phyloP scores from a whole-genome alignment of 2,329 filamentous ascomycete species.

The Diaporthe sp. region DNA sequence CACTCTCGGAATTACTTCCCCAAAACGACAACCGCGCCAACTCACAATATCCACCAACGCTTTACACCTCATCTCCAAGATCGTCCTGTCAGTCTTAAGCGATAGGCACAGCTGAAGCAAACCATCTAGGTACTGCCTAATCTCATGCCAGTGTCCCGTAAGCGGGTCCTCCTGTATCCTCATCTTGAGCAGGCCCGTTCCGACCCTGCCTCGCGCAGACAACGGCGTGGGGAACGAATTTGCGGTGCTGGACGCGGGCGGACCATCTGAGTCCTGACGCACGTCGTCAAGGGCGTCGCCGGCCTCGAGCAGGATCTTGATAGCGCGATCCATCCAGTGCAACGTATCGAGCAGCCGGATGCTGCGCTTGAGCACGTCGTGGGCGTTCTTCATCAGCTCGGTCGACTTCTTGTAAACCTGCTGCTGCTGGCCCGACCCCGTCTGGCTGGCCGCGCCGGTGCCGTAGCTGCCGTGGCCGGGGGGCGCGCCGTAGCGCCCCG shows the following conservation, averaged over 20 bases:
- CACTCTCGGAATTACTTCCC: no score
- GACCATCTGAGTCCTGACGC: slow-evolving; percentile 43
- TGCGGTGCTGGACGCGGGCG: slow-evolving; percentile 23
- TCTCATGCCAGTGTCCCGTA: slow-evolving; percentile 60
- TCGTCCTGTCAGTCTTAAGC: slow-evolving; percentile 60
- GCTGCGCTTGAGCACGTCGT: slow-evolving; percentile 60
- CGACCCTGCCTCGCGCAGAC: slow-evolving; percentile 42
- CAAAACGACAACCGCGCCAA: not conserved
- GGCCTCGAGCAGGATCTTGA: slow-evolving; percentile 58
- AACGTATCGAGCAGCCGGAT: slow-evolving; percentile 62
- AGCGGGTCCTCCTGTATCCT: slow-evolving; percentile 46
- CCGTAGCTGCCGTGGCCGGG: slow-evolving; percentile 11
- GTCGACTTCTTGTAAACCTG: slow-evolving; percentile 60
- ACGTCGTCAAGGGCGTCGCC: slow-evolving; percentile 57
- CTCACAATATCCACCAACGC: slow-evolving; percentile 62
- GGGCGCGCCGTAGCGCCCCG: slow-evolving; percentile 30
- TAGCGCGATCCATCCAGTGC: slow-evolving; percentile 61
- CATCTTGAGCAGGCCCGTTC: slow-evolving; percentile 40
- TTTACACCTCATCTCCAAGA: slow-evolving; percentile 61
- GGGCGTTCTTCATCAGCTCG: slow-evolving; percentile 61
- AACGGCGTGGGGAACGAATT: slow-evolving; percentile 36
- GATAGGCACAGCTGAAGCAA: slow-evolving; percentile 58
- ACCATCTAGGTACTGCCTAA: slow-evolving; percentile 61
- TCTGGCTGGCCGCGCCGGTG: slow-evolving; percentile 26
- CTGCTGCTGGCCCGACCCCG: slow-evolving; percentile 40